Evolutionary conservation across 805 yeast species (phyloP).

Genomic region (Cyberlindnera suaveolens): DNA sequence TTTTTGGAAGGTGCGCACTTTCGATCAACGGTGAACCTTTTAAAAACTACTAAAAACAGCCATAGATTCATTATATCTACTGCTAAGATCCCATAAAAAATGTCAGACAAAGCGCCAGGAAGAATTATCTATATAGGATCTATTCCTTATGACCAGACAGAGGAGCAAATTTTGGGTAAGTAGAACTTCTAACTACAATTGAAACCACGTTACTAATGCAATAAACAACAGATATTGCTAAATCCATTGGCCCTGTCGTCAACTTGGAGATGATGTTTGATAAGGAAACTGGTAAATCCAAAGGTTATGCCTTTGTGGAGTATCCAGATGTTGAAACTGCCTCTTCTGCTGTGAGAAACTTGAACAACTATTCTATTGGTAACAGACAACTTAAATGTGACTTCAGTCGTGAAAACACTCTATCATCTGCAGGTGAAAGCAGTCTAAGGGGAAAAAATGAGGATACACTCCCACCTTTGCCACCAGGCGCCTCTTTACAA

Average conservation of each 20-base stretch:
- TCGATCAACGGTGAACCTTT: too few relatives aligned
- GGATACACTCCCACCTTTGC: constrained; percentile 41
- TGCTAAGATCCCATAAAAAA: not conserved
- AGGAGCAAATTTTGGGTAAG: constrained; percentile 66
- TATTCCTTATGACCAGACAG: constrained; percentile 90
- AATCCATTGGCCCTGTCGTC: constrained; percentile 83
- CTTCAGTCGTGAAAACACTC: constrained; percentile 49
- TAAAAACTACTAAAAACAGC: not conserved
- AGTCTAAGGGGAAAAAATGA: constrained; percentile 3
- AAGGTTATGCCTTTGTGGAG: constrained; percentile 85
- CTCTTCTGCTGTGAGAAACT: constrained; percentile 81
- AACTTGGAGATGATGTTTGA: constrained; percentile 76
- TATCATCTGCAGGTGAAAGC: constrained; percentile 5
- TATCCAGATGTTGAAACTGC: constrained; percentile 78
- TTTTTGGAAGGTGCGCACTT: not conserved
- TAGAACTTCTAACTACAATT: not conserved
- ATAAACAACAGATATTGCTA: constrained; percentile 51
- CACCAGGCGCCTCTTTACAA: constrained; percentile 43
- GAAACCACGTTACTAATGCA: constrained; percentile 1
- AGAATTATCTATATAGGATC: constrained; percentile 71
- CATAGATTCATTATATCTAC: not conserved
- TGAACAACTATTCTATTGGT: constrained; percentile 74
- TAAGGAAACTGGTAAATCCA: constrained; percentile 82
- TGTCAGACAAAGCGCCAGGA: constrained; percentile 23
- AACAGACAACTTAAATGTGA: constrained; percentile 68